Evolutionary conservation across 139 green algal genomes (phyloP).

Genomic region (Pleodorina starrii): DNA sequence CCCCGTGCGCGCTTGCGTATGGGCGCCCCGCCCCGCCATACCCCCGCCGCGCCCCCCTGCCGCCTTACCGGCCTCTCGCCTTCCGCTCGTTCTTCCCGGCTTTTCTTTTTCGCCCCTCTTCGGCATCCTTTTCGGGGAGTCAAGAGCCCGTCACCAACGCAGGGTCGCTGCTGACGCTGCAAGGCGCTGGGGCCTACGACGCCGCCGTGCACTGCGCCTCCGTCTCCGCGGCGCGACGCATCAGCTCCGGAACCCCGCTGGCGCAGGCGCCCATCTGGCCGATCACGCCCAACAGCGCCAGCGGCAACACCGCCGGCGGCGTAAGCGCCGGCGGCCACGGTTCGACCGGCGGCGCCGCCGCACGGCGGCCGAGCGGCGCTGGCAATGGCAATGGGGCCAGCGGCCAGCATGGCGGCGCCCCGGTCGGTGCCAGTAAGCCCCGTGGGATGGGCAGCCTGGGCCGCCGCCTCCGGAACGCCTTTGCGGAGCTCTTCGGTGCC

Average conservation of each 20-base stretch:
- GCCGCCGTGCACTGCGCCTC: slow-evolving; percentile 92
- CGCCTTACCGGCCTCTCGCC: neutral
- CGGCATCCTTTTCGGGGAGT: neutral
- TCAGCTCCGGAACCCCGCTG: slow-evolving; percentile 15
- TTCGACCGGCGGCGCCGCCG: neutral
- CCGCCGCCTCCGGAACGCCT: slow-evolving; percentile 8
- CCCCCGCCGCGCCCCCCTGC: neutral
- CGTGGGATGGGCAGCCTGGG: neutral
- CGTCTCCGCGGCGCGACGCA: slow-evolving; percentile 85
- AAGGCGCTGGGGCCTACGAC: slow-evolving; percentile 90
- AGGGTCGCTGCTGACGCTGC: slow-evolving; percentile 85
- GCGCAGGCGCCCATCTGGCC: slow-evolving; percentile 34
- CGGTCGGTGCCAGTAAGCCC: neutral
- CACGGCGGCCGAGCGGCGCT: neutral
- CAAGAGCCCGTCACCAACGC: slow-evolving; percentile 40
- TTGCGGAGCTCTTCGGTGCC: slow-evolving; percentile 5
- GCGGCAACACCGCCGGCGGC: too few species aligned
- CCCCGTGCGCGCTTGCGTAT: too few species aligned
- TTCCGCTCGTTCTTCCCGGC: neutral
- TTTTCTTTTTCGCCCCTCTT: neutral
- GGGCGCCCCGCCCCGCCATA: too few species aligned
- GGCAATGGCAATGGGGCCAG: neutral
- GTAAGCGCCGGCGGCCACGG: neutral
- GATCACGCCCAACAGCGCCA: too few species aligned
- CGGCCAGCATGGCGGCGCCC: neutral